Evolutionary conservation across 2,329 filamentous ascomycete species (phyloP).

Genomic region (Penicillium decumbens): DNA sequence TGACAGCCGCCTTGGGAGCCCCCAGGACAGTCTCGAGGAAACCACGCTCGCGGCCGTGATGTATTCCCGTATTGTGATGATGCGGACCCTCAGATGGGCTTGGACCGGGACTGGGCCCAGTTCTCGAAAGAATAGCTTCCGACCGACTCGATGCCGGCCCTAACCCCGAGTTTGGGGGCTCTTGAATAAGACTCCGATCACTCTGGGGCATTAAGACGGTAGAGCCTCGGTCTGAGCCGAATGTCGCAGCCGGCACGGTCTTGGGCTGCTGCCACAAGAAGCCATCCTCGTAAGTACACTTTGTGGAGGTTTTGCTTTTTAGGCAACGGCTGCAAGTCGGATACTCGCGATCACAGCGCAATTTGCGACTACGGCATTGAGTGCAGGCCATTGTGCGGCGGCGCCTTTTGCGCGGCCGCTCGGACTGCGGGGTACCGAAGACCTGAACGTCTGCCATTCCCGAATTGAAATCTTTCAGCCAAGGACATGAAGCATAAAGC

Average conservation of each 20-base stretch:
- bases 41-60: constrained; percentile 23
- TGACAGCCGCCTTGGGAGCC: constrained; percentile 31
- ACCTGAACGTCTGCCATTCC: constrained; percentile 12
- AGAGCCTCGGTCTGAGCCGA: constrained; percentile 23
- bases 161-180: constrained; percentile 32
- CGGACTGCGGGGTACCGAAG: constrained; percentile 12
- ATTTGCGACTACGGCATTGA: constrained; percentile 41
- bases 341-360: constrained; percentile 43
- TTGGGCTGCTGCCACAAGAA: constrained; percentile 39
- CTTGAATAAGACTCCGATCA: constrained; percentile 23
- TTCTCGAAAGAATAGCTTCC: constrained; percentile 14
- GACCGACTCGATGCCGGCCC: constrained; percentile 23
- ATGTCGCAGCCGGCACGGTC: constrained; percentile 28
- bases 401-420: constrained; percentile 36
- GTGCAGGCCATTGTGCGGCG: constrained; percentile 41
- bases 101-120: constrained; percentile 9
- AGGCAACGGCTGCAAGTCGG: constrained; percentile 39
- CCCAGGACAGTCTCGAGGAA: constrained; percentile 36
- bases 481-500: not conserved
- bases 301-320: constrained; percentile 34
- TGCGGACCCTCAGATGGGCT: constrained; percentile 5
- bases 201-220: constrained; percentile 16
- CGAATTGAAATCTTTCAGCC: not conserved
- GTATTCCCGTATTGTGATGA: constrained; percentile 1
- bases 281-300: constrained; percentile 41